Evolutionary conservation across 1,284 basidiomycete species (phyloP), one percentile per base, ranked within the genome.

Genomic region (Singerocomus rubriflavus): DNA sequence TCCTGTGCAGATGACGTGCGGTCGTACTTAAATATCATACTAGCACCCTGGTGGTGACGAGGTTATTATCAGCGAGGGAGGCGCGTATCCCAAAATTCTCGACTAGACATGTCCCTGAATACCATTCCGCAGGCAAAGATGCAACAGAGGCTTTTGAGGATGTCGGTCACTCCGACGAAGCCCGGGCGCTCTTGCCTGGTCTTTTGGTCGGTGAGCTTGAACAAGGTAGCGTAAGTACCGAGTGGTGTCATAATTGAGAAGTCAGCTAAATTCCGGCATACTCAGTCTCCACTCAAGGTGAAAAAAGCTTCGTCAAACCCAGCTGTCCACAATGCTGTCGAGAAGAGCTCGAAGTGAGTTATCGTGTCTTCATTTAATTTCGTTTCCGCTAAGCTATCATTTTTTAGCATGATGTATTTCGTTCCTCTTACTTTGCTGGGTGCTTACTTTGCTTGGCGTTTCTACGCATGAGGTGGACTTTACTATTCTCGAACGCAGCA

Each of bases 131-230:
- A 91, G 89, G 88, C 62, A 86, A 88, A 68, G 95, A 99, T 71
- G 94, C 93, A 27, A 97, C 96, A 38, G 97, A 99, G 70, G 93
- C 96, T 11, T 99, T 99, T 66, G 97, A 99, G 75, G 97, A 99
- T 70, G 95, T 99, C 43, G 96, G 97, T 39, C 96, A 99, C 81
- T 98, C 95, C 14, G 97, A 99, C 66, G 97, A 99, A 72, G 97
- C 96, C 14, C 86, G 96, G 53, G 85, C 78, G n/a, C 81, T 97
- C 56, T 80, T 99, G 51, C 80, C 82, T 54, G 81, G 72, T 62
- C 78, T 95, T 83, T 71, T 81, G 47, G 74, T 94, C 45, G 93
- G 92, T 45, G 81, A 88, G 9, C 90, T 95, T 57, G 85, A 90
- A 65, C 76, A 84, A 60, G 77, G 71, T 49, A 71, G 74, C 44